Base-by-base conservation (phyloP, 148 eudicot genomes). In the Rheum nobile region DNA sequence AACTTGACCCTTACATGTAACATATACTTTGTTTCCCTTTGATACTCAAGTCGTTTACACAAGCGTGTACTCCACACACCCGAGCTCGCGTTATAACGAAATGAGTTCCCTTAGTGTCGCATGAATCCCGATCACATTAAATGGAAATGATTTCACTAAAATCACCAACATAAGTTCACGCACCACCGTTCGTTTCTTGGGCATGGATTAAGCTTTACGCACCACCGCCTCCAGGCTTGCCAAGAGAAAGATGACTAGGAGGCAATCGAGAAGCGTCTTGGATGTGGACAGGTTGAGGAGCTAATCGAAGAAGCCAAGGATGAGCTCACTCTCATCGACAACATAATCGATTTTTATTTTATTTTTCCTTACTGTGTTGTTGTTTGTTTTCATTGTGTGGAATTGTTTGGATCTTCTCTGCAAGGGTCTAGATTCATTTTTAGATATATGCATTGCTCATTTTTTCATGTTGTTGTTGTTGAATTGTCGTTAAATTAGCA, bases 241-340 rank as follows among this genome's bases (percentile, higher is more conserved):
- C 78, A 85, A 77, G 95, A 93, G 82, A 95, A 89, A 34, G 68
- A 78, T 17, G 97, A 94, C 31, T 86, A 86, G 90, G 95, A 91
- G 71, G 11, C 35, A 0, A 91, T 94, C 73, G 97, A 91, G 84
- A 87, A 85, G 76, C 84, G 85, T 0, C 83, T 93, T 2, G 92
- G 88, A 0, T 91, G 96, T 46, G 97, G 98, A 52, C 97, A 93
- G 84, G 94, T 93, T 48, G 97, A 93, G 41, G 98, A 93, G 83
- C 85, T 91, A 52, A 85, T 93, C 69, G 97, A 93, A 79, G 98
- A 91, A 67, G 97, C 98, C 21, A 61, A 68, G 74, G 97, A 91
- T 68, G 98, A 93, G 75, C 92, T 93, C 73, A 89, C 81, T 70
- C 96, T 93, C 77, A 84, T 93, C 29, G 80, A 75, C 44, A 88